Evolutionary conservation across 495 filamentous ascomycete species (phyloP), one percentile per base, ranked within the genome.

Genomic region (Coniosporium apollinis): DNA sequence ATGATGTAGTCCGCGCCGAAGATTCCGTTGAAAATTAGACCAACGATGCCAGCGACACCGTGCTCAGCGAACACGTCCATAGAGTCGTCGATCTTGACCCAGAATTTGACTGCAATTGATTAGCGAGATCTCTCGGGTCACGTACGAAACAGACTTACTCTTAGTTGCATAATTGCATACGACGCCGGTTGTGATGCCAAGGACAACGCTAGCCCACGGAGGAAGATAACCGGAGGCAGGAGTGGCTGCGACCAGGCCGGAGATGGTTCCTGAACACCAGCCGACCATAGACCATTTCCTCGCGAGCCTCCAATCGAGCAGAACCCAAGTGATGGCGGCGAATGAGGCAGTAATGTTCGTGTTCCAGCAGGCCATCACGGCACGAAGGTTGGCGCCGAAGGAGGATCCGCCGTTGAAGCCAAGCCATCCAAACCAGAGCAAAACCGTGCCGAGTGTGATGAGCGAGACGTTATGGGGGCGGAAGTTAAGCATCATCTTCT

Each of bases 31-130:
- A 89, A 86, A 37, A 94, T 46, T 19, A 96, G 73, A 22, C 89
- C 89, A 48, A 96, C 62, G 43, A 94, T 92, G 39, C 89, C 89
- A 33, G 86, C 85, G 47, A 97, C 66, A 38, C 78, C 86, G 75
- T 97, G 89, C 65, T 96, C 91, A 48, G 89, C 87, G 61, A 96
- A 89, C 46, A 97, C 83, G 60, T 97, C 89, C 74, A 97, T 82
- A 26, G 82, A 76, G 60, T 97, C 89, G 57, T 97, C 89, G 46
- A 97, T 93, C 46, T 73, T 67, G 52, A 97, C 67, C 61, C 84
- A 78, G 68, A 87, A 96, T 63, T 97, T 97, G 64, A 96, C 74
- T 79, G 39, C 24, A 34, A 33, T 28, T n/a, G 31, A 37, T 66
- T 54, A 62, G 53, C 26, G 34, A n/a, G 3, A 15, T 15, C 20